Evolutionary conservation across 495 filamentous ascomycete genomes (phyloP).

Genomic region (Penicillium subrubescens): DNA sequence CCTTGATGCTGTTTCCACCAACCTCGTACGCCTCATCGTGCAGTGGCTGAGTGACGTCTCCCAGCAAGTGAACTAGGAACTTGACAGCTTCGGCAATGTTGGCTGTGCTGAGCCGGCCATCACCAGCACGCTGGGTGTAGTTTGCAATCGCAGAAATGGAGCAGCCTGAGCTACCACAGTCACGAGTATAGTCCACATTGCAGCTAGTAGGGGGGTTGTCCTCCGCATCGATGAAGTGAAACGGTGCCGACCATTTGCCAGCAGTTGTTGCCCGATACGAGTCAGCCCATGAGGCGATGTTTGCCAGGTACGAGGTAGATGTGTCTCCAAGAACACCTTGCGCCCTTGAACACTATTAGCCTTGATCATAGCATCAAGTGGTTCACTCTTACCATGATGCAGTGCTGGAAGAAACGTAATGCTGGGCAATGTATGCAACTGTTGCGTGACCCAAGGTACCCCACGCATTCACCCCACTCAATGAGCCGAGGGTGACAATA

Average conservation of each 20-base stretch:
- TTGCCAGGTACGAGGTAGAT: conserved; percentile 57
- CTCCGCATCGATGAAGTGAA: conserved; percentile 66
- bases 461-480: conserved; percentile 46
- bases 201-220: conserved; percentile 61
- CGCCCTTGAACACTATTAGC: conserved; percentile 22
- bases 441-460: conserved; percentile 63
- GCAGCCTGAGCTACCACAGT: conserved; percentile 61
- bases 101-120: conserved; percentile 23
- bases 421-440: conserved; percentile 58
- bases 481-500: conserved; percentile 14
- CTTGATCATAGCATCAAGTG: background rate
- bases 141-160: conserved; percentile 63
- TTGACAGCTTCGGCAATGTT: conserved; percentile 38
- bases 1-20: conserved; percentile 63
- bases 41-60: conserved; percentile 66
- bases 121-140: conserved; percentile 40
- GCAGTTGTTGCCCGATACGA: conserved; percentile 54
- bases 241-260: conserved; percentile 54
- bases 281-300: conserved; percentile 65
- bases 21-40: conserved; percentile 59
- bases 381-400: conserved; percentile 34
- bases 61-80: conserved; percentile 62
- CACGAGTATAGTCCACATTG: conserved; percentile 55
- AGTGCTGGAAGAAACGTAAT: conserved; percentile 51
- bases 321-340: conserved; percentile 35